Conservation (phyloP, 2,329 filamentous ascomycete species). For the Fusarium circinatum region DNA sequence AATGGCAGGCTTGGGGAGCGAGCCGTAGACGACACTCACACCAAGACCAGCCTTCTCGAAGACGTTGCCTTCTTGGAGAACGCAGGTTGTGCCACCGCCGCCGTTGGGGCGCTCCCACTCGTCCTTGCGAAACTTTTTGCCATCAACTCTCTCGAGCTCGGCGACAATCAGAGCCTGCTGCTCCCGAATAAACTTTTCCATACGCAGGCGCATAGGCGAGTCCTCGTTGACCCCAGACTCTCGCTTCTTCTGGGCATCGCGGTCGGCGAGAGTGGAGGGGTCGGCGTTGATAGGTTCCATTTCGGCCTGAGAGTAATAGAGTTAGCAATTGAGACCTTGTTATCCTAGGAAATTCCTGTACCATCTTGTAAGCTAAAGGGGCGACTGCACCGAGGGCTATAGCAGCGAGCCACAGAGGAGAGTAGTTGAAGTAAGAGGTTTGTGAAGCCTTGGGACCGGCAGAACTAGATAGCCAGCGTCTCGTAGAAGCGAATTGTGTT, state of each 20-base stretch:
- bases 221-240: slow-evolving; percentile 72
- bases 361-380: slow-evolving; percentile 68
- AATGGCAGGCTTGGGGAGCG: slow-evolving; percentile 86
- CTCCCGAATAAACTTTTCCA: slow-evolving; percentile 96
- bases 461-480: slow-evolving; percentile 43
- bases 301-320: slow-evolving; percentile 49
- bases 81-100: slow-evolving; percentile 92
- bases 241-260: slow-evolving; percentile 83
- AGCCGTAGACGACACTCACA: slow-evolving; percentile 93
- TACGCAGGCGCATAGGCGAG: slow-evolving; percentile 96
- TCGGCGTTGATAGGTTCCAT: slow-evolving; percentile 63
- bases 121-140: slow-evolving; percentile 82
- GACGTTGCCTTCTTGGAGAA: slow-evolving; percentile 94
- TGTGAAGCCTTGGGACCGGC: slow-evolving; percentile 32
- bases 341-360: slow-evolving; percentile 46
- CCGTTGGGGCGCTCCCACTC: slow-evolving; percentile 89
- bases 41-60: slow-evolving; percentile 99
- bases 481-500: slow-evolving; percentile 43
- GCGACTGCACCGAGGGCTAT: slow-evolving; percentile 62
- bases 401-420: slow-evolving; percentile 48
- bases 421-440: slow-evolving; percentile 28
- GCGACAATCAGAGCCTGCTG: slow-evolving; percentile 89
- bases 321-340: slow-evolving; percentile 25
- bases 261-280: slow-evolving; percentile 79
- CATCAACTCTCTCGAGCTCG: slow-evolving; percentile 85